Base-by-base conservation (phyloP, 257 asterid genomes). In the Thymus quinquecostatus region DNA sequence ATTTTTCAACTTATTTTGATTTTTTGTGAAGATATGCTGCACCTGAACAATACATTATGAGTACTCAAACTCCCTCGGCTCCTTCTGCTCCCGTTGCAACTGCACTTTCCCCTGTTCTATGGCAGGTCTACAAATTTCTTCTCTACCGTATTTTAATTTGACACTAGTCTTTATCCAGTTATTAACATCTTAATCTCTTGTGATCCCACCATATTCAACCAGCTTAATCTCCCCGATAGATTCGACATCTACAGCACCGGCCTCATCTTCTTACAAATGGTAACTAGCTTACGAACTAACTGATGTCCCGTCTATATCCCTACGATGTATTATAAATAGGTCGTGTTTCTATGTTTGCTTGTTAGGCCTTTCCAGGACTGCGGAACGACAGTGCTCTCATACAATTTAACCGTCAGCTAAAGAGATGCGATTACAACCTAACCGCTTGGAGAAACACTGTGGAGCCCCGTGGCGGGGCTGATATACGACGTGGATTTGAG, bases 31-130 rank as follows among this genome's bases (percentile, higher is more conserved):
- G 98, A 83, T 92, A 95, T 74, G 85, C 97, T 72, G 98, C 99
- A 67, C 99, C 99, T n/a, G 99, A 94, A 80, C 99, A 94, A 74
- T 94, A 91, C 76, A 91, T 94, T 55, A 94, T 94, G 99, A 91
- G 99, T 80, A 92, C 99, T 71, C 97, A 94, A 82, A 95, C 99
- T 33, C 99, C 99, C 8, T 95, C 96, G 1, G 98, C 98, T 14
- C 99, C 99, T 32, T 92, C 99, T 1, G 96, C 83, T 51, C 99
- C 98, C 5, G 97, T 95, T 56, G 99, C 99, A 4, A 63, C 97
- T 9, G 97, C 96, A 54, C 97, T 95, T 73, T 95, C 99, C 73
- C 98, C 98, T 49, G 96, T 95, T 62, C 80, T 95, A 34, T 95
- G 99, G 98, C 99, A 94, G 99, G 97, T 94, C 70, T 57, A 14